A percentile compares a stretch with the other conserved stretches of the same genome.
phyloP scores from a whole-genome alignment of 1,139 yeast genomes.

The Geotrichum bryndzae region DNA sequence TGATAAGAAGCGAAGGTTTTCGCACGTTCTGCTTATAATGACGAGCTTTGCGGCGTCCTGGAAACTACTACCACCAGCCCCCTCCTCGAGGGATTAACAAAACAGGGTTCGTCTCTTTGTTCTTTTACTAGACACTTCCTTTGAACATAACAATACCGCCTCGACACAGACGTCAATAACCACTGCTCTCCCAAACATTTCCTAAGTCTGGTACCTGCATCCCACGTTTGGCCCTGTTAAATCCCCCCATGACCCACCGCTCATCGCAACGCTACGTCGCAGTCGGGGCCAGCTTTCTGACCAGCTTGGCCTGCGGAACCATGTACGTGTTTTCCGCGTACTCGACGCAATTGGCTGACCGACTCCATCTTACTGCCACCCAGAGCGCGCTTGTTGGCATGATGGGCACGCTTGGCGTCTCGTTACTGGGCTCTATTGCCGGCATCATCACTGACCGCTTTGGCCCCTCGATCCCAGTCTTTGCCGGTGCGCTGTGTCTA shows the following conservation, averaged over 20 bases:
- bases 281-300: conserved; percentile 8
- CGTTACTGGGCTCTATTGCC: conserved; percentile 52
- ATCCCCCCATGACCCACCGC: background rate
- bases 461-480: conserved; percentile 45
- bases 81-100: too few relatives aligned
- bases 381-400: conserved; percentile 51
- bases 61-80: too few relatives aligned
- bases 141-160: too few relatives aligned
- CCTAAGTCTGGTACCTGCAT: background rate
- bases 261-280: background rate
- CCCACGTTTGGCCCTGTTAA: background rate
- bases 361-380: conserved; percentile 47
- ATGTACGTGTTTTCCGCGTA: conserved; percentile 54
- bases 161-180: too few relatives aligned
- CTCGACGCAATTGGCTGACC: conserved; percentile 54
- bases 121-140: too few relatives aligned
- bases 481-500: conserved; percentile 31
- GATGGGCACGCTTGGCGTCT: conserved; percentile 52
- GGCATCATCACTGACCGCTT: conserved; percentile 51
- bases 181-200: background rate
- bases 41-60: too few relatives aligned
- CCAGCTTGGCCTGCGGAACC: conserved; percentile 47
- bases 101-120: too few relatives aligned
- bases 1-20: too few relatives aligned
- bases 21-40: too few relatives aligned